Evolutionary conservation across 192 early-diverging fungal species (phyloP).

Genomic region (Cladochytrium replicatum): DNA sequence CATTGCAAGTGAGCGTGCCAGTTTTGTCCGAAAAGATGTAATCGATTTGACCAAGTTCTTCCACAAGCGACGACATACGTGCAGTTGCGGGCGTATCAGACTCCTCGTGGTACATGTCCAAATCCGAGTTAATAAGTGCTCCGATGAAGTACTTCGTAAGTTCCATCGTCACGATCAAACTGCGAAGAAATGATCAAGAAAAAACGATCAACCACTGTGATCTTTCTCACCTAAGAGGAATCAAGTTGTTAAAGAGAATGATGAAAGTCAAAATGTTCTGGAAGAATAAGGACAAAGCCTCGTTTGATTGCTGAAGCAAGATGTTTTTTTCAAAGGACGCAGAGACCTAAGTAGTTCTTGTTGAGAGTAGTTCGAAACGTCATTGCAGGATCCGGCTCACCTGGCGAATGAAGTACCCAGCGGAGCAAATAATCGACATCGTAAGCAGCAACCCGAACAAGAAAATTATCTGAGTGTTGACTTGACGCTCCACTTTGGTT

Average conservation of each 20-base stretch:
- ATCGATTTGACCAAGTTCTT: conserved; percentile 95
- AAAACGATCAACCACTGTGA: background rate
- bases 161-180: conserved; percentile 99
- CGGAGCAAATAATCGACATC: conserved; percentile 76
- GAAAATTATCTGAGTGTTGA: conserved; percentile 90
- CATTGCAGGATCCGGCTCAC: conserved; percentile 11
- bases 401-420: conserved; percentile 54
- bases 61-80: conserved; percentile 85
- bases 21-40: conserved; percentile 97
- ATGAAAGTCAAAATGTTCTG: conserved; percentile 92
- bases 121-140: conserved; percentile 82
- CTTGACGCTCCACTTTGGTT: conserved; percentile 82
- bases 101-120: conserved; percentile 95
- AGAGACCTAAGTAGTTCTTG: conserved; percentile 7
- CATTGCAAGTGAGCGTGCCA: conserved; percentile 46
- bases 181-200: conserved; percentile 13
- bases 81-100: conserved; percentile 92
- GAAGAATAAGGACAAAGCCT: conserved; percentile 40
- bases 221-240: conserved; percentile 71
- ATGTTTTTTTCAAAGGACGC: conserved; percentile 17
- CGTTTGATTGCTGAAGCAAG: background rate
- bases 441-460: conserved; percentile 75
- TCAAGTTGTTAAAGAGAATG: conserved; percentile 98
- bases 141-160: conserved; percentile 90
- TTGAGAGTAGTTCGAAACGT: background rate